These are phyloP conservation scores for Nicotiana undulata DNA, from an alignment of 257 asterid genomes.

Conservation along the genomic window DNA sequence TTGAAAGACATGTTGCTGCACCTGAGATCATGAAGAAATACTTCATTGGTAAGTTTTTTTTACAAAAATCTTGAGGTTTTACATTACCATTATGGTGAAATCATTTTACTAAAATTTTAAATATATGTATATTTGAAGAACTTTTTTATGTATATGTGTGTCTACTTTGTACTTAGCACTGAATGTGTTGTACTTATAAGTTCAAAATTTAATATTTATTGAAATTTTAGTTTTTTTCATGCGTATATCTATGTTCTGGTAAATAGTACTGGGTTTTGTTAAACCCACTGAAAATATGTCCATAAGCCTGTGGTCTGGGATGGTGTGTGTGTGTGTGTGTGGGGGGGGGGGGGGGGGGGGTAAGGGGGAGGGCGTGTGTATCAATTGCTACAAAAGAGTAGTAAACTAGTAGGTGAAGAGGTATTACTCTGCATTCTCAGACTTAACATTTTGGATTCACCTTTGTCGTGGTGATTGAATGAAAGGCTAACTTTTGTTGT, in stretches of 20 bases:
- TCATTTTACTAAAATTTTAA: not conserved
- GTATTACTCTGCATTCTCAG: not conserved
- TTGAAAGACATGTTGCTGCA: slow-evolving; percentile 15
- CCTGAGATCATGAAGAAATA: slow-evolving; percentile 11
- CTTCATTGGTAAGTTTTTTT: slow-evolving; percentile 9
- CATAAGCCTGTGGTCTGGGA: no score
- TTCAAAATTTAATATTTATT: no score
- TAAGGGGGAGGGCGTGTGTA: no score
- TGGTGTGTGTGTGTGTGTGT: no score
- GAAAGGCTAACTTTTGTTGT: not conserved
- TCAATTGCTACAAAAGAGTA: not conserved
- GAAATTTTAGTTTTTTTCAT: no score
- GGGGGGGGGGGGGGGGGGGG: no score
- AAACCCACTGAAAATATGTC: no score
- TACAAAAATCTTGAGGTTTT: not conserved
- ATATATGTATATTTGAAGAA: not conserved
- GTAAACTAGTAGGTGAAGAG: not conserved
- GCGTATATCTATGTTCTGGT: no score
- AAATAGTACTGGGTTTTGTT: no score
- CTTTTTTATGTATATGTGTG: not conserved
- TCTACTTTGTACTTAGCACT: not conserved
- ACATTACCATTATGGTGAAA: not conserved
- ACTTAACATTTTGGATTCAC: not conserved
- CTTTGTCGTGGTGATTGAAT: not conserved
- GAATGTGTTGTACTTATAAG: no score